Base-by-base conservation (phyloP, 2,329 filamentous ascomycete genomes). In the Pseudogymnoascus sp. region DNA sequence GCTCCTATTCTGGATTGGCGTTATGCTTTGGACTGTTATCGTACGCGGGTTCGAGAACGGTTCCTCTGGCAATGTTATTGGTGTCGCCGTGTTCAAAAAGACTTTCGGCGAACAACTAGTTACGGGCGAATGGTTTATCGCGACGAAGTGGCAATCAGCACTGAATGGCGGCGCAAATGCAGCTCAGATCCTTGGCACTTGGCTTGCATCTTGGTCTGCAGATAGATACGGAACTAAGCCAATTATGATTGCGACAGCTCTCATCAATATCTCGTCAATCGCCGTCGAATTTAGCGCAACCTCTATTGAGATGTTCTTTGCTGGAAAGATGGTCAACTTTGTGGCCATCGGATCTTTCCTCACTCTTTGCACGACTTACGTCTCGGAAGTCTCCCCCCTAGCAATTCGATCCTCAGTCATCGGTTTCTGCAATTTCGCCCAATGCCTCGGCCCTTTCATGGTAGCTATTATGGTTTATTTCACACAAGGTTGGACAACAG, bases 331-430 rank as follows among this genome's bases (percentile, higher is more conserved):
- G 34, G 64, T 80, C 2, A 73, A 80, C 3, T 75, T 77, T 1
- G 68, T 78, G 26, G 75, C 77, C 0, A 79, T 79, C 64, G 78
- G 74, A 23, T 77, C 78, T 60, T 68, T 80, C 16, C 76, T 79
- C 1, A 78, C 77, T 1, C 79, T 79, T 60, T 76, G 75, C 4
- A 78, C 78, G 64, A 77, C 79, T 21, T 80, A 80, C 66, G 77
- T 77, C 4, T 77, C 78, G 10, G 81, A 83, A 67, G 76, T 73
- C 37, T 16, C 37, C 6, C 37, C 37, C 5, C 37, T 40, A 40
- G 37, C 37, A 16, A 40, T 40, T 40, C 37, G 37, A 1, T 71
- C 78, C 1, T 77, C 78, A 0, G 75, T 76, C 1, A 77, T 78
- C 5, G 76, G 75, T 0, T 66, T 82, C 14, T 81, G 80, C 64